Conservation (phyloP, 176 grass and related monocot genomes). For the Zizania latifolia region DNA sequence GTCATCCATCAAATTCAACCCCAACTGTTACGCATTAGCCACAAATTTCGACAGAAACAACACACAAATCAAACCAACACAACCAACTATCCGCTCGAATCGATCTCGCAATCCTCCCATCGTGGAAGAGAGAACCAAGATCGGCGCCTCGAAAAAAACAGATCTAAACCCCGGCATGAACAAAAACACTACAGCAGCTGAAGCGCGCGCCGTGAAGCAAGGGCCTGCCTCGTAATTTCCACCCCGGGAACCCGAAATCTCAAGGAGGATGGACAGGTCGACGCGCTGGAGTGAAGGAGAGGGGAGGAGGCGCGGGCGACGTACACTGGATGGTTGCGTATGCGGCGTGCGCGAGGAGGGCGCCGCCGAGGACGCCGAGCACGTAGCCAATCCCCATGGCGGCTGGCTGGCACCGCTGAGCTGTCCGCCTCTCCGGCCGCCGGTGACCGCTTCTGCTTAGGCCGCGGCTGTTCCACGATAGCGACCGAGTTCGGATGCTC, state of each 20-base stretch:
- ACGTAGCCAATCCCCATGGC: conserved; percentile 73
- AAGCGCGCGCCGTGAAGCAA: neutral
- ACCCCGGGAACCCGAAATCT: neutral
- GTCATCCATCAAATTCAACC: no score
- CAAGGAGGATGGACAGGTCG: no score
- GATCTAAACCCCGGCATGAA: neutral
- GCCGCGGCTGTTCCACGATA: no score
- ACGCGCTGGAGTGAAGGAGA: neutral
- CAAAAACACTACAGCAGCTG: neutral
- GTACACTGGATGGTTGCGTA: conserved; percentile 88
- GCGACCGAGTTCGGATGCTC: no score
- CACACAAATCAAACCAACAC: no score
- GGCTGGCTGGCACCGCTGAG: neutral
- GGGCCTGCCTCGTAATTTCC: neutral
- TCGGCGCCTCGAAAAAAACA: neutral
- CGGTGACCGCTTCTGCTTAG: neutral
- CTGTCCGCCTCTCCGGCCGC: neutral
- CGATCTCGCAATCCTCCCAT: no score
- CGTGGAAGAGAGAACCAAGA: no score
- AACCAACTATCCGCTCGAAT: no score
- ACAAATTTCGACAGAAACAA: no score
- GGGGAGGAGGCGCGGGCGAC: neutral
- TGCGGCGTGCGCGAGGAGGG: conserved; percentile 76
- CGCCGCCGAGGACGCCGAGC: conserved; percentile 71
- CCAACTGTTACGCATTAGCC: no score